Percentiles rank a stretch among this genome's conserved stretches.
phyloP scores from a whole-genome alignment of 2,329 filamentous ascomycete genomes.

The Xenosphaeropsis pyriputrescens region DNA sequence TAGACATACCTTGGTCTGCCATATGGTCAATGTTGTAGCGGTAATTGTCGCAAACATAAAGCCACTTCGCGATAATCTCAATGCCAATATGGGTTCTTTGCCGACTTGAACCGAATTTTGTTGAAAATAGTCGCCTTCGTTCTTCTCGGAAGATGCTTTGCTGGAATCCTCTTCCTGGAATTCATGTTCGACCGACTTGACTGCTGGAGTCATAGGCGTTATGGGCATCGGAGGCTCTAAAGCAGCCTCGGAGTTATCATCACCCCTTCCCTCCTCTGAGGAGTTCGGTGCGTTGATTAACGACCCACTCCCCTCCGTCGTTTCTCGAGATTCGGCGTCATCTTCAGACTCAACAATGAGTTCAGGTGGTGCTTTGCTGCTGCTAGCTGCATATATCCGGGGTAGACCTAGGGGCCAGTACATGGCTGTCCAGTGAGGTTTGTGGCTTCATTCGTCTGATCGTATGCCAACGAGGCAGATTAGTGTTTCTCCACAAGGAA shows the following conservation, averaged over 20 bases:
- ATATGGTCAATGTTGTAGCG: slow-evolving; percentile 71
- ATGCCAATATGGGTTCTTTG: slow-evolving; percentile 55
- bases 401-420: slow-evolving; percentile 86
- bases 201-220: slow-evolving; percentile 39
- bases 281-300: slow-evolving; percentile 13
- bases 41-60: slow-evolving; percentile 84
- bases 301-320: slow-evolving; percentile 19
- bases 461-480: slow-evolving; percentile 16
- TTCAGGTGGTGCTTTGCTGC: slow-evolving; percentile 36
- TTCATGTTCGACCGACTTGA: slow-evolving; percentile 43
- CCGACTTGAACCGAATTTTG: slow-evolving; percentile 4
- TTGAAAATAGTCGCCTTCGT: no score
- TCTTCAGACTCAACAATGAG: slow-evolving; percentile 42
- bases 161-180: no score
- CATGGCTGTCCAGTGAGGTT: slow-evolving; percentile 38
- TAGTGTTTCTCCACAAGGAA: background rate
- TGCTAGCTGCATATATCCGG: slow-evolving; percentile 67
- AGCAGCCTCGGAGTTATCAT: slow-evolving; percentile 9
- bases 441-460: slow-evolving; percentile 17
- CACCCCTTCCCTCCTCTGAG: slow-evolving; percentile 10
- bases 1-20: slow-evolving; percentile 73
- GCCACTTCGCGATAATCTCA: slow-evolving; percentile 65
- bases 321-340: slow-evolving; percentile 31
- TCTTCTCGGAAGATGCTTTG: no score
- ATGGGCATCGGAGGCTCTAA: slow-evolving; percentile 13